Evolutionary conservation across 2,329 filamentous ascomycete genomes (phyloP).

Genomic region (Arthrinium puccinioides): DNA sequence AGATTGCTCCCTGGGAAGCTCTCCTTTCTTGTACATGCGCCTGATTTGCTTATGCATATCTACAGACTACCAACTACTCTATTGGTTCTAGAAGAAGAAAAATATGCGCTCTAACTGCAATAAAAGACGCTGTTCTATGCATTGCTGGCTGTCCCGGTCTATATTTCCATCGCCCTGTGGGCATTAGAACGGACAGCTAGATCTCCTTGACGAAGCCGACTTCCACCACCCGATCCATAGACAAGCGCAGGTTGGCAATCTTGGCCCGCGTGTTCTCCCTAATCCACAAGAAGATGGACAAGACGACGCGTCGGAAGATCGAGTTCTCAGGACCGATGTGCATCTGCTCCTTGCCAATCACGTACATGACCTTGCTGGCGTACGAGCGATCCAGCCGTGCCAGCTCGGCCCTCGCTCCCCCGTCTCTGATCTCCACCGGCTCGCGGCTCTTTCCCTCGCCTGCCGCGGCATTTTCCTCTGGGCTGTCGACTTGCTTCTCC

Average conservation of each 20-base stretch:
- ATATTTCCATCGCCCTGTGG: no score
- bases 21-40: no score
- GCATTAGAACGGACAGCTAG: no score
- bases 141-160: no score
- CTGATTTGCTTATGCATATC: no score
- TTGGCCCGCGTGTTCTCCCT: conserved; percentile 60
- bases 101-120: no score
- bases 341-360: conserved; percentile 58
- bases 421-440: conserved; percentile 16
- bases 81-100: no score
- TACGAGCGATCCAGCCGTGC: conserved; percentile 35
- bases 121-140: no score
- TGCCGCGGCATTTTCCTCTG: conserved; percentile 5
- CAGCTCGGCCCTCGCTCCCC: conserved; percentile 28
- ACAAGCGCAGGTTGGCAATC: conserved; percentile 54
- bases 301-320: conserved; percentile 34
- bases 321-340: conserved; percentile 33
- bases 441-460: background rate
- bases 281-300: conserved; percentile 56
- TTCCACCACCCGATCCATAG: conserved; percentile 55
- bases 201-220: conserved; percentile 61
- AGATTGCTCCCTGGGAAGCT: no score
- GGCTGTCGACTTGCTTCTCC: conserved; percentile 4
- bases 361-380: conserved; percentile 43
- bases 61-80: no score